Base-by-base conservation (phyloP, 176 grass and related monocot genomes). In the Areca catechu region DNA sequence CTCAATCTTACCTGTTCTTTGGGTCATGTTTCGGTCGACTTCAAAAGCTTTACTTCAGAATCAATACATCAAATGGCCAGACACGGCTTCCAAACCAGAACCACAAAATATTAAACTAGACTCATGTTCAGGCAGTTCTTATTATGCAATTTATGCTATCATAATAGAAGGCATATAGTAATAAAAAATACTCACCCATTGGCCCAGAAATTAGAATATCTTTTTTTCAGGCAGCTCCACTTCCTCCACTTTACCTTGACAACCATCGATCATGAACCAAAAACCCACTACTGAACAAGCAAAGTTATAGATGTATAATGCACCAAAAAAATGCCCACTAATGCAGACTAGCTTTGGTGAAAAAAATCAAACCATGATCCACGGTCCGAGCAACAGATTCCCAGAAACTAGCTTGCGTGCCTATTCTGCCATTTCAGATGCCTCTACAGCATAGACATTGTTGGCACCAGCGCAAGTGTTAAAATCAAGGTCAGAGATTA, bases 181-280 rank as follows among this genome's bases (percentile, higher is more conserved):
- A n/a, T 19, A 51, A 54, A 74, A 66, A 48, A 20, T 4, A 30
- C 53, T 67, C 79, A 98, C 93, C 93, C 93, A 98, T 98, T 48
- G 93, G 93, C 56, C 92, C 93, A 0, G 93, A 98, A 24, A 98
- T 98, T 30, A 98, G 59, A 77, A 98, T 92, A 62, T 98, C 93
- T 62, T 87, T 75, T 98, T 98, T 59, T 89, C 93, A 66, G 93
- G 93, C 76, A 98, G 85, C 53, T 98, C 88, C 27, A 98, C 84
- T 64, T 98, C 93, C 73, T 98, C 93, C 30, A 98, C 76, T 79
- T 98, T 98, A 66, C 93, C 93, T 89, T 98, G 58, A 98, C 82
- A 68, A 98, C 64, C 93, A 69, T 43, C 76, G n/a, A 50, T n/a
- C 16, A 76, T 19, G 62, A 52, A 51, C 20, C 22, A 62, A 51